These are phyloP conservation scores for Intubia oerlemansii DNA, from an alignment of 2,329 filamentous ascomycete genomes.

Conservation along the genomic window DNA sequence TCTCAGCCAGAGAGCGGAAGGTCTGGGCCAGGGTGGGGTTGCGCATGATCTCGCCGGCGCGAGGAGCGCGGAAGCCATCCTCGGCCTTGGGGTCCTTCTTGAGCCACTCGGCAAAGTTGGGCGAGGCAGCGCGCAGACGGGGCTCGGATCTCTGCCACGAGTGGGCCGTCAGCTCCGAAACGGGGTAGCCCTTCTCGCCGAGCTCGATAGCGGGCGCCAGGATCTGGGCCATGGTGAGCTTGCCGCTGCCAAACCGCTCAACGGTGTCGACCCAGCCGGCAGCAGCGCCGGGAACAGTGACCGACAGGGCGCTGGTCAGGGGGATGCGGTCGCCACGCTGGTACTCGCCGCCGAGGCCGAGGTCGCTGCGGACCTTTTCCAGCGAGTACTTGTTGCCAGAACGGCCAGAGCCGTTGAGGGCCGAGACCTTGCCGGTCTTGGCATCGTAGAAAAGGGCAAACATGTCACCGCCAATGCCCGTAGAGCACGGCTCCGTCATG, in stretches of 20 bases:
- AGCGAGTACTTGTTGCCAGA: constrained; percentile 48
- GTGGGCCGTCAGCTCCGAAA: constrained; percentile 54
- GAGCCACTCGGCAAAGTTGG: constrained; percentile 72
- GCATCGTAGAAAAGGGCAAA: constrained; percentile 89
- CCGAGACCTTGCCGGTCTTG: constrained; percentile 57
- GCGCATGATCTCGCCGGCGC: constrained; percentile 70
- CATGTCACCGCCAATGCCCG: constrained; percentile 92
- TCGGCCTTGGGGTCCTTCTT: constrained; percentile 49
- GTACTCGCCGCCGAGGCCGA: constrained; percentile 36
- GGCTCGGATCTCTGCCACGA: constrained; percentile 53
- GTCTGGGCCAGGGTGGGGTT: constrained; percentile 66
- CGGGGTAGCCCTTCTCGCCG: constrained; percentile 74
- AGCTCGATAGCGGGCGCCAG: constrained; percentile 66
- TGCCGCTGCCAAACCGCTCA: constrained; percentile 76
- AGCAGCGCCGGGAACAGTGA: constrained; percentile 74
- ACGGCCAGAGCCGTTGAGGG: constrained; percentile 86
- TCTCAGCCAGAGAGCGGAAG: constrained; percentile 53
- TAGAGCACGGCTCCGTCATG: constrained; percentile 79
- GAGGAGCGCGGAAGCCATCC: constrained; percentile 53
- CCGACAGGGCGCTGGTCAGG: constrained; percentile 53
- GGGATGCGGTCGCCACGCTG: constrained; percentile 25
- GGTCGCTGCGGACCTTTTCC: constrained; percentile 44
- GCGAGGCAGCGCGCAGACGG: constrained; percentile 48
- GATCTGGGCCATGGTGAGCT: constrained; percentile 54
- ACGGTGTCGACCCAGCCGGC: constrained; percentile 87